Evolutionary conservation across 495 filamentous ascomycete species (phyloP), one percentile per base, ranked within the genome.

Genomic region (Aspergillus heteromorphus): DNA sequence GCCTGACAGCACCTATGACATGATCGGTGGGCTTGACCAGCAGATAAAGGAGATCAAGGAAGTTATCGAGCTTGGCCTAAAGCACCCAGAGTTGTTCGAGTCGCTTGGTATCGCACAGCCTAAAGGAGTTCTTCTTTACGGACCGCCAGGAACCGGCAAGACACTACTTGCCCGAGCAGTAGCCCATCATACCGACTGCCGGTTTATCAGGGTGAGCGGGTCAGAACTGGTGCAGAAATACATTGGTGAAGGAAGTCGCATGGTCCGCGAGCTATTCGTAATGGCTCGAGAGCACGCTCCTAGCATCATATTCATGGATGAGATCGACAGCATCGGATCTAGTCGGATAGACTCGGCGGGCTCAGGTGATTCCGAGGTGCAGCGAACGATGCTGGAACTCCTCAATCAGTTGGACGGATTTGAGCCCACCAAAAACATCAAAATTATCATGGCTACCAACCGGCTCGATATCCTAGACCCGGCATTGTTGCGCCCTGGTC

Each of bases 41-140:
- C 93, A 99, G 66, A 97, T 99, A 76, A 97, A 99, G 78, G 95
- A 99, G 73, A 99, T 99, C 78, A 99, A 99, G 76, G 93, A 99
- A 70, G 93, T 99, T 51, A 97, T 99, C 70, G 93, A 99, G 76
- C 87, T 99, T 29, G 93, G 93, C 51, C 81, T 99, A 53, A 96
- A 97, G 76, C 93, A 99, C 68, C 93, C 93, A 2, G 93, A 99
- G 72, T 81, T 99, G 47, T 99, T 99, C 73, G 93, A 99, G 77
- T 96, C 91, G 21, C 85, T 99, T 54, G 93, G 93, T 56, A 99
- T 99, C 61, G 95, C 95, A 51, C 93, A 97, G 62, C 93, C 93
- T 9, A 97, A 97, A 70, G 93, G 93, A 66, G 93, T 99, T 20
- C 81, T 99, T 45, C 85, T 99, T 18, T 99, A 99, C 67, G 93